Percentiles rank a stretch among this genome's conserved stretches.
Conservation (phyloP, 2,329 filamentous ascomycete species). For the Alternaria alternata region DNA sequence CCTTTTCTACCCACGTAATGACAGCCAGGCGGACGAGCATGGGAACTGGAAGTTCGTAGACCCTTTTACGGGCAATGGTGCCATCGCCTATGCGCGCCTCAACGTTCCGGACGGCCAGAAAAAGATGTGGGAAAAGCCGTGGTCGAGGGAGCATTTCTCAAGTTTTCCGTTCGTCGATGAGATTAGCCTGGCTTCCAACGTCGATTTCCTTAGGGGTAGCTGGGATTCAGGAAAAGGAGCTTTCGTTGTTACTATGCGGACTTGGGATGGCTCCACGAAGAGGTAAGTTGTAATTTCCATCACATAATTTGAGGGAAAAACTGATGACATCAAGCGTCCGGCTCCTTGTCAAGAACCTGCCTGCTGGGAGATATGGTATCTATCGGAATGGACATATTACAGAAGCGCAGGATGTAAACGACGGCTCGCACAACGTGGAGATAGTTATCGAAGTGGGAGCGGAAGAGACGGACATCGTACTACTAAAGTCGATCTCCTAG, state of each 20-base stretch:
- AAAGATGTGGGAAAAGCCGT: slow-evolving; percentile 48
- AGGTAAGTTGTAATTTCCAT: not conserved
- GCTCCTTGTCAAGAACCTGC: not conserved
- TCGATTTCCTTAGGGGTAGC: slow-evolving; percentile 33
- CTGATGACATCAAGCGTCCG: not conserved
- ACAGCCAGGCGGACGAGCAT: slow-evolving; percentile 27
- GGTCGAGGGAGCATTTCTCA: slow-evolving; percentile 36
- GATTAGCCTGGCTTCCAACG: slow-evolving; percentile 23
- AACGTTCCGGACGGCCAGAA: slow-evolving; percentile 51
- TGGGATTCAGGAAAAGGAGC: slow-evolving; percentile 22
- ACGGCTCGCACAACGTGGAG: not conserved
- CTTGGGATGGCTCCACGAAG: slow-evolving; percentile 20
- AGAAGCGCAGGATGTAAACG: not conserved
- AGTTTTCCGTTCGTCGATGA: slow-evolving; percentile 41
- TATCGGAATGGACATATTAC: not conserved
- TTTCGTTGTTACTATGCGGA: slow-evolving; percentile 24
- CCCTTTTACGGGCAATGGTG: slow-evolving; percentile 48
- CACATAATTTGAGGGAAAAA: not conserved
- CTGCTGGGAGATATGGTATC: not conserved
- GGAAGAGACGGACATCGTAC: not conserved
- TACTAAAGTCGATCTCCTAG: not conserved
- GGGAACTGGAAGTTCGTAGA: slow-evolving; percentile 42
- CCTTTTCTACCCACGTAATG: slow-evolving; percentile 46
- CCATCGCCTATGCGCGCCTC: slow-evolving; percentile 48
- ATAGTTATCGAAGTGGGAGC: not conserved